Conservation (phyloP, 177 flowering plant species). For the Telopea speciosissima region DNA sequence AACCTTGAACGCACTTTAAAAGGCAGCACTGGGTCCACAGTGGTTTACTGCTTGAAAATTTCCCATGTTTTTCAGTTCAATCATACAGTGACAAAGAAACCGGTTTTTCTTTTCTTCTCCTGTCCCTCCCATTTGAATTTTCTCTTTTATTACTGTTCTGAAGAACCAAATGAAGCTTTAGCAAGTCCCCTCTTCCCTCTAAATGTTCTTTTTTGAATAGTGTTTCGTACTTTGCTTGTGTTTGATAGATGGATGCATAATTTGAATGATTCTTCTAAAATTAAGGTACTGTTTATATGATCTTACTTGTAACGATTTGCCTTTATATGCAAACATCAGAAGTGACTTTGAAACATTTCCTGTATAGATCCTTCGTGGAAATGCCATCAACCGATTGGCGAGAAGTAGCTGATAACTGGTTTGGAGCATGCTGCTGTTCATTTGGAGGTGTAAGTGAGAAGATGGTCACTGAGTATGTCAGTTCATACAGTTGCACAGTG, state of each 20-base stretch:
- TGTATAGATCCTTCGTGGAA: constrained; percentile 58
- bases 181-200: background rate
- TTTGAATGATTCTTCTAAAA: background rate
- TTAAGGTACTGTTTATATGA: background rate
- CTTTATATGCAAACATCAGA: background rate
- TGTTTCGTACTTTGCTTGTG: background rate
- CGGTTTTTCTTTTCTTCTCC: background rate
- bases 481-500: constrained; percentile 40
- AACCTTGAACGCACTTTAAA: too few species aligned
- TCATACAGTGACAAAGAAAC: background rate
- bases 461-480: constrained; percentile 57
- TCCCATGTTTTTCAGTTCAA: too few species aligned
- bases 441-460: constrained; percentile 95
- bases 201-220: background rate
- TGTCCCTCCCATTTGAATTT: background rate
- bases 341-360: constrained; percentile 5
- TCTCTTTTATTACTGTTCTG: background rate
- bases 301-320: background rate
- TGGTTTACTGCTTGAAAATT: too few species aligned
- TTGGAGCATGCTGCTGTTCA: constrained; percentile 92
- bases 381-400: constrained; percentile 89
- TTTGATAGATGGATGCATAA: background rate
- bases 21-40: too few species aligned
- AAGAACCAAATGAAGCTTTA: background rate
- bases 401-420: constrained; percentile 97